Base-by-base conservation (phyloP, 78 protist species). In the Speleostelium caveatum region DNA sequence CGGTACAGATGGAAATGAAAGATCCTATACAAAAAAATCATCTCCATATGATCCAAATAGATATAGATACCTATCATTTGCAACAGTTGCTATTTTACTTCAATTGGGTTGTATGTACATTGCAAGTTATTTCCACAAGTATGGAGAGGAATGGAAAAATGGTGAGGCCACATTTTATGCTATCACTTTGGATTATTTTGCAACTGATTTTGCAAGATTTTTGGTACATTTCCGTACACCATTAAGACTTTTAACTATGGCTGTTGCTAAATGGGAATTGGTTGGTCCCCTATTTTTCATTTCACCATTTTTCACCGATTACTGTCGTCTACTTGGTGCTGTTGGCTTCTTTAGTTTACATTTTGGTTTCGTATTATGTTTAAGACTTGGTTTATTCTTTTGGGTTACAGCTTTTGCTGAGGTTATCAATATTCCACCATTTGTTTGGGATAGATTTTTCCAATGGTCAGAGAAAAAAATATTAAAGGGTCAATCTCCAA, bases 41-140 rank as follows among this genome's bases (percentile, higher is more conserved):
- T n/a, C n/a, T n/a, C n/a, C n/a, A n/a, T 74, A 24, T 38, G 6
- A 73, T 33, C 75, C 89, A 0, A 45, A 80, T 68, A 1, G 41
- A 7, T 67, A 80, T 58, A 58, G 89, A 33, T 80, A 30, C 69
- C 73, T 80, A 30, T 65, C 78, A 19, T 68, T 80, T 62, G 75
- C 76, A 2, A 80, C 89, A 6, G 5, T 58, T 38, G 24, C 51
- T 39, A 55, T 80, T 1, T n/a, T 80, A 7, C 36, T 66, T 19
- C 89, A 80, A 58, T 67, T 80, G 89, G 73, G 76, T 35, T 68
- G 42, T 16, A 80, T 80, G 89, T 80, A 80, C n/a, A n/a, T 59
- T 19, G 33, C 89, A 10, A 67, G 77, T 0, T 80, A 49, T 32
- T 80, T 80, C 58, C 89, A 80, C 42, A 80, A 80, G 36, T 32